A percentile compares a stretch with the other conserved stretches of the same genome.
Evolutionary conservation across 331 rosid species (phyloP).

Genomic region (Malus hybrid): DNA sequence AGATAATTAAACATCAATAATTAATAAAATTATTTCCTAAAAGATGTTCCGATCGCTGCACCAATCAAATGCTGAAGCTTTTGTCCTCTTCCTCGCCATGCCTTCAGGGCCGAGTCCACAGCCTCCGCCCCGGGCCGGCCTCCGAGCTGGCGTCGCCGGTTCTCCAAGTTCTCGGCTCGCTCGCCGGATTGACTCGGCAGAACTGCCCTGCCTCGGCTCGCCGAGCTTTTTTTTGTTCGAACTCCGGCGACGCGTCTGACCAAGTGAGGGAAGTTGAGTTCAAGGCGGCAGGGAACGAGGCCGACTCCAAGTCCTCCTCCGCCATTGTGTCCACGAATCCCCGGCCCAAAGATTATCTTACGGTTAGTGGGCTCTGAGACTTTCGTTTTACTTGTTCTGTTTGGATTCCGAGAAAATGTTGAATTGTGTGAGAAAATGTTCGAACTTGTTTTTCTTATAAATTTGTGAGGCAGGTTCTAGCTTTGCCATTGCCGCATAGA

Average conservation of each 20-base stretch:
- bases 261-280: slow-evolving; percentile 42
- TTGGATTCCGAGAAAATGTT: background rate
- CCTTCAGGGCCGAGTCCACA: slow-evolving; percentile 34
- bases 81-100: slow-evolving; percentile 34
- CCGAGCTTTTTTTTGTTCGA: slow-evolving; percentile 64
- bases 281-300: slow-evolving; percentile 36
- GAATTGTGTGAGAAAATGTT: background rate
- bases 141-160: slow-evolving; percentile 38
- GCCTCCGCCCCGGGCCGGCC: slow-evolving; percentile 32
- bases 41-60: background rate
- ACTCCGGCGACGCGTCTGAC: slow-evolving; percentile 47
- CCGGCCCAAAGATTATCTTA: slow-evolving; percentile 77
- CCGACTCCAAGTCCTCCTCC: slow-evolving; percentile 43
- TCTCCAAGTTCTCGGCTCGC: slow-evolving; percentile 35
- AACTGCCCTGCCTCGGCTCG: slow-evolving; percentile 16
- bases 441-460: background rate
- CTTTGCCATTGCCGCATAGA: slow-evolving; percentile 85
- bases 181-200: slow-evolving; percentile 20
- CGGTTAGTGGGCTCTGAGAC: slow-evolving; percentile 38
- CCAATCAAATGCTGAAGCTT: slow-evolving; percentile 63
- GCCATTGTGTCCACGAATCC: slow-evolving; percentile 77
- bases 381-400: background rate
- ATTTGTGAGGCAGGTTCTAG: slow-evolving; percentile 68
- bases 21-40: no score
- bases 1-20: no score